Percentiles rank a stretch among this genome's conserved stretches.
These are phyloP conservation scores for Uromyces viciae-fabae DNA, from an alignment of 1,284 basidiomycete genomes.

Conservation along the genomic window DNA sequence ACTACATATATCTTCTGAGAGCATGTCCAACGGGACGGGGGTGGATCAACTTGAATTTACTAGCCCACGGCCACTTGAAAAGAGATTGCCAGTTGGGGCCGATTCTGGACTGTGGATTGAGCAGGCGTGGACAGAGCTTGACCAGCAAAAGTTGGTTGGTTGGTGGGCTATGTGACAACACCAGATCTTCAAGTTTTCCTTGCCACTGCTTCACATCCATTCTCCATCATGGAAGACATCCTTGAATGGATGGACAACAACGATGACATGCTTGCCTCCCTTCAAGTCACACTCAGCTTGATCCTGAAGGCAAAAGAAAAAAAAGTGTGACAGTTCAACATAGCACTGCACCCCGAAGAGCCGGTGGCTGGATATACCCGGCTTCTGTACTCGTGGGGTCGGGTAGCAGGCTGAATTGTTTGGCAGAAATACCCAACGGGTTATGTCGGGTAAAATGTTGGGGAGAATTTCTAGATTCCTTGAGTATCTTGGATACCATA, in stretches of 20 bases:
- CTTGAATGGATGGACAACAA: background rate
- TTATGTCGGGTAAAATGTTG: no score
- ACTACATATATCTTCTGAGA: no score
- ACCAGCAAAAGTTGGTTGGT: no score
- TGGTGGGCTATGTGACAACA: background rate
- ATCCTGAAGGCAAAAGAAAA: background rate
- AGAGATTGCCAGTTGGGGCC: background rate
- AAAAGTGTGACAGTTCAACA: no score
- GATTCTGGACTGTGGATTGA: background rate
- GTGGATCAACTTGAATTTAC: background rate
- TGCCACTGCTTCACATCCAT: background rate
- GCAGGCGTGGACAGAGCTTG: no score
- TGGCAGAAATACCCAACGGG: no score
- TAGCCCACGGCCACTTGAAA: background rate
- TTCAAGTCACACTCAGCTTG: background rate
- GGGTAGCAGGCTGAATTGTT: no score
- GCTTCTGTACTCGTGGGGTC: no score
- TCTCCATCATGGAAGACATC: background rate
- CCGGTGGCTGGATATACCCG: no score
- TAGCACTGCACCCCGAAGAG: no score
- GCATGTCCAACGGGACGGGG: background rate
- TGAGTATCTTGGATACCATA: no score
- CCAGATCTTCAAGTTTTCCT: background rate
- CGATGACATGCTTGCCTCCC: background rate
- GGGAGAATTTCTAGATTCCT: no score